These are phyloP conservation scores for Rhizopogon vulgaris DNA, from an alignment of 768 basidiomycete genomes.

Conservation along the genomic window DNA sequence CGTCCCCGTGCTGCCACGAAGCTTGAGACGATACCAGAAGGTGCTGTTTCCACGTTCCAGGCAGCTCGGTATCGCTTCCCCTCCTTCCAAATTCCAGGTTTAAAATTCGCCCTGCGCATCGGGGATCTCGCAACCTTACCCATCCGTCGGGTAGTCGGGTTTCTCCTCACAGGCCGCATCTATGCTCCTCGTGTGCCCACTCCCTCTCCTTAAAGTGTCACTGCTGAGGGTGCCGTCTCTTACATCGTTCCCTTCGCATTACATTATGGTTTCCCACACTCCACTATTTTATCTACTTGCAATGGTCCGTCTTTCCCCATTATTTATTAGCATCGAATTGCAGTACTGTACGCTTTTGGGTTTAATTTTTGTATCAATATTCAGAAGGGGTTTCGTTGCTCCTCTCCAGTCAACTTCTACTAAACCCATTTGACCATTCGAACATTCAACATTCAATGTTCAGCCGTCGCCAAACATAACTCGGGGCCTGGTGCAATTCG, in stretches of 20 bases:
- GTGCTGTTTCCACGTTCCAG: constrained; percentile 23
- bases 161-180: constrained; percentile 19
- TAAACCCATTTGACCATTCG: neutral
- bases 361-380: neutral
- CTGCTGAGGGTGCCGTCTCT: neutral
- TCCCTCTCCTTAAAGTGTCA: constrained; percentile 2
- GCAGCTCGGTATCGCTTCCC: constrained; percentile 5
- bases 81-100: constrained; percentile 20
- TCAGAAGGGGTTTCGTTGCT: neutral
- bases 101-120: constrained; percentile 23
- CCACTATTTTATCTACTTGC: neutral
- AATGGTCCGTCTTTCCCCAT: too few species aligned
- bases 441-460: too few species aligned
- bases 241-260: neutral
- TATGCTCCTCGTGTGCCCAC: constrained; percentile 14
- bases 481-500: neutral
- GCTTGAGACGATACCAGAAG: constrained; percentile 35
- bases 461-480: too few species aligned
- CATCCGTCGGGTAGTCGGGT: constrained; percentile 17
- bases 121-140: constrained; percentile 24
- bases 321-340: constrained; percentile 4
- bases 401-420: neutral
- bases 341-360: neutral
- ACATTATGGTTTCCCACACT: neutral
- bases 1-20: constrained; percentile 19